Percentiles rank a stretch among this genome's conserved stretches.
Conservation (phyloP, 73 alveolate species). For the Uronychia binucleata region DNA sequence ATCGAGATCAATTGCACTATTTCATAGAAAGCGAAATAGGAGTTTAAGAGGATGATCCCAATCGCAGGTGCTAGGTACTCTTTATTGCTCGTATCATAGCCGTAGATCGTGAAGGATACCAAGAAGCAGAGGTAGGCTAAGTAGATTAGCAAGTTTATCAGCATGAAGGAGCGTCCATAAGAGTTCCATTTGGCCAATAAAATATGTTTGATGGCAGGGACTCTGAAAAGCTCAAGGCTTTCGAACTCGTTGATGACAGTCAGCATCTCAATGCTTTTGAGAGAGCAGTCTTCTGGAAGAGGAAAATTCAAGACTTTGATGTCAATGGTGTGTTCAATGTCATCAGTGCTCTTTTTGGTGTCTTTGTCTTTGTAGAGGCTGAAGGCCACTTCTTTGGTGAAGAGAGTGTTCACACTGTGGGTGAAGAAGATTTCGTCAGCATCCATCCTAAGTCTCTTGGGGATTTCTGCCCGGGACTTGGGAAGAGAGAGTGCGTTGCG, state of each 20-base stretch:
- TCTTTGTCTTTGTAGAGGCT: no score
- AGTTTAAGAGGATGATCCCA: no score
- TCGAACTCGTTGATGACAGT: neutral
- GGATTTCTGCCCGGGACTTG: neutral
- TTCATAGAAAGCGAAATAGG: no score
- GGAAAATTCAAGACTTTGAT: neutral
- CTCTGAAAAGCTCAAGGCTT: neutral
- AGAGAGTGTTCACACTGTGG: no score
- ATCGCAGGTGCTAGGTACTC: no score
- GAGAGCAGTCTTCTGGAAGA: neutral
- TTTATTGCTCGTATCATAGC: no score
- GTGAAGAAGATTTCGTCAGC: no score
- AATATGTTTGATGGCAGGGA: neutral
- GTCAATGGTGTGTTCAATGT: neutral
- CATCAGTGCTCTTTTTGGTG: no score
- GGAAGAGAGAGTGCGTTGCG: neutral
- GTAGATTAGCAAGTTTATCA: no score
- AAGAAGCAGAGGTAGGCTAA: neutral
- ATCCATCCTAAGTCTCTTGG: neutral
- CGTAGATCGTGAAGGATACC: neutral
- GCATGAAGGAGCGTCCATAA: neutral
- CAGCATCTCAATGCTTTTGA: neutral
- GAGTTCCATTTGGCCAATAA: neutral
- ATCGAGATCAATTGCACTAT: no score
- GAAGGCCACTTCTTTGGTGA: no score